Evolutionary conservation across 164 flowering plant species (phyloP).

Genomic region (Platanus orientalis): DNA sequence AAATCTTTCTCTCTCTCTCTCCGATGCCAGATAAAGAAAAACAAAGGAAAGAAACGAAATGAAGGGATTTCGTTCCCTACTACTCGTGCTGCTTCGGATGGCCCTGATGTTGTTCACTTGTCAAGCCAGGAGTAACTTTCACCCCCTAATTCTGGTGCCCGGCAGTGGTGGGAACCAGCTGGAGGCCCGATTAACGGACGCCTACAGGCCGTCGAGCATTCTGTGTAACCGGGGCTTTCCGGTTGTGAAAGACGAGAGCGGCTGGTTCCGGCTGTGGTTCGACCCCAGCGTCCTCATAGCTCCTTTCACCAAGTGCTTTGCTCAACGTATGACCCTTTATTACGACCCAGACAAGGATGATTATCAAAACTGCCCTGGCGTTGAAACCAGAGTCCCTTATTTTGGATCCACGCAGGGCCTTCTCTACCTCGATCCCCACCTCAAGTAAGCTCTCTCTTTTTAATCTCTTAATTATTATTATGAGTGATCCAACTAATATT

Average conservation of each 20-base stretch:
- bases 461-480: neutral
- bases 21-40: too few species aligned
- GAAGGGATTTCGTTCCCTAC: too few species aligned
- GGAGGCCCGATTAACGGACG: conserved; percentile 56
- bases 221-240: conserved; percentile 50
- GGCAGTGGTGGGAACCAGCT: conserved; percentile 89
- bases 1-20: too few species aligned
- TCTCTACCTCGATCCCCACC: conserved; percentile 70
- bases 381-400: conserved; percentile 65
- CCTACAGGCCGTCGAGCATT: conserved; percentile 54
- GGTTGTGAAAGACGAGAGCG: conserved; percentile 23
- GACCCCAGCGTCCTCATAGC: conserved; percentile 49
- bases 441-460: conserved; percentile 47
- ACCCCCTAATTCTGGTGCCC: conserved; percentile 73
- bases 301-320: conserved; percentile 78
- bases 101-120: too few species aligned
- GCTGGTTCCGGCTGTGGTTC: conserved; percentile 96
- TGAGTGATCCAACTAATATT: neutral
- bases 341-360: conserved; percentile 58
- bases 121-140: conserved; percentile 12
- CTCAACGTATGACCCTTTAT: conserved; percentile 62
- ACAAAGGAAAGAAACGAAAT: too few species aligned
- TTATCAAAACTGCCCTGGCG: conserved; percentile 70
- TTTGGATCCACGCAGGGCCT: conserved; percentile 69
- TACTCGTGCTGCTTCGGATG: too few species aligned